Evolutionary conservation across 1,139 yeast species (phyloP), one percentile per base, ranked within the genome.

Genomic region (Blastobotrys ciferrii): DNA sequence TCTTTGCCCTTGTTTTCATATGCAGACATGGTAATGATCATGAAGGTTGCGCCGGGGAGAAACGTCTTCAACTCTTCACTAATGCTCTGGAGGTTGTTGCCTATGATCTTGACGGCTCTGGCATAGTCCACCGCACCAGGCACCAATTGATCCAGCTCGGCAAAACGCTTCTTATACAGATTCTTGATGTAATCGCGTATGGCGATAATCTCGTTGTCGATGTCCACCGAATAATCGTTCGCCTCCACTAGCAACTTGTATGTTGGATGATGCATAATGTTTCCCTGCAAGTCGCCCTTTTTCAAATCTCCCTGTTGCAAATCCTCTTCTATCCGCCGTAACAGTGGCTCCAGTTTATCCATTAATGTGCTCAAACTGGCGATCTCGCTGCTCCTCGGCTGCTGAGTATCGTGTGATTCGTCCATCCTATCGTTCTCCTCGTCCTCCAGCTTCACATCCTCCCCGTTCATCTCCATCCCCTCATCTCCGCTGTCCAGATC

Each of bases 11-110:
- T 66, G 1, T 74, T 72, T 19, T 74, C 72, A 35, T 82, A 71
- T 1, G 87, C 82, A 0, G 95, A 79, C 84, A 89, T 87, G 1
- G 84, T 77, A 4, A 89, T 68, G 2, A 87, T 84, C 62, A 89
- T 73, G 0, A 82, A 72, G 56, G 85, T 85, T 46, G 89, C 95
- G 47, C 77, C 78, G 3, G 79, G 66, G 1, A 84, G 59, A 39
- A 81, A 70, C 0, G 59, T 53, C 49, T 75, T 77, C 48, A 57
- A 66, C 18, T 47, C 47, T 4, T 73, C 70, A 18, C 58, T 40
- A 12, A 58, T 50, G 11, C 65, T 63, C 0, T 62, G 57, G 28
- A 80, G 64, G 43, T 75, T 75, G 55, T 81, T 82, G 35, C 83
- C 80, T 2, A 87, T 67, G 2, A 76, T 58, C 40, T 67, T 56